A percentile compares a stretch with the other conserved stretches of the same genome.
Conservation (phyloP, 1,284 basidiomycete species). For the Malassezia japonica region DNA sequence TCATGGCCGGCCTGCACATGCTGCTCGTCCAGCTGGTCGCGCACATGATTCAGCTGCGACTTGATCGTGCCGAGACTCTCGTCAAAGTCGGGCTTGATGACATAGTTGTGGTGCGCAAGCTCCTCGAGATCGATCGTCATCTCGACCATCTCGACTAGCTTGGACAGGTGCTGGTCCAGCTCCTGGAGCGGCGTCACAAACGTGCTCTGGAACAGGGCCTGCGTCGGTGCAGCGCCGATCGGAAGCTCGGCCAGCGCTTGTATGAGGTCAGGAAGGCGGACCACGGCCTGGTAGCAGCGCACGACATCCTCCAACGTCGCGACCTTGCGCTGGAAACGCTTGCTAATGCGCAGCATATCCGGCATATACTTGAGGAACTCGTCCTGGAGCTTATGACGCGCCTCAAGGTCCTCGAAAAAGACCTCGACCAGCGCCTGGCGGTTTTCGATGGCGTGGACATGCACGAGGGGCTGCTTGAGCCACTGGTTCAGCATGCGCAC, state of each 20-base stretch:
- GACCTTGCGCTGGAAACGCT: conserved; percentile 75
- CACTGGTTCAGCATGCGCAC: conserved; percentile 80
- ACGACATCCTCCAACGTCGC: conserved; percentile 91
- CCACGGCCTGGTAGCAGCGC: conserved; percentile 68
- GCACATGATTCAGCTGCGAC: conserved; percentile 60
- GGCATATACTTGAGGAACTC: conserved; percentile 84
- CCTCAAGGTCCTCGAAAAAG: conserved; percentile 69
- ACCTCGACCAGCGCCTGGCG: conserved; percentile 61
- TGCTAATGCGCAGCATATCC: conserved; percentile 83
- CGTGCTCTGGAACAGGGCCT: conserved; percentile 21
- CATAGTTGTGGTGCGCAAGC: conserved; percentile 71
- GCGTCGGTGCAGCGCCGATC: conserved; percentile 18
- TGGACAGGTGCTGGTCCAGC: conserved; percentile 24
- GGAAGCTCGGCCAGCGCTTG: conserved; percentile 53
- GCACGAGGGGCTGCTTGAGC: conserved; percentile 93
- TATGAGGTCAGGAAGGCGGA: conserved; percentile 67
- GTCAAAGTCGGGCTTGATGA: conserved; percentile 87
- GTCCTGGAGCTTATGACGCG: conserved; percentile 65
- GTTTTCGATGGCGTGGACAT: conserved; percentile 72
- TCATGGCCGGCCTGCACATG: conserved; percentile 66
- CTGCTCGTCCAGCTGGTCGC: conserved; percentile 75
- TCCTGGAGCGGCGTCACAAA: conserved; percentile 29
- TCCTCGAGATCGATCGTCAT: conserved; percentile 85
- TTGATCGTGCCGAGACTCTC: conserved; percentile 63
- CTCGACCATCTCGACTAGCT: conserved; percentile 88